A percentile compares a stretch with the other conserved stretches of the same genome.
phyloP scores from a whole-genome alignment of 75 land plant genomes.

The Pinus tabuliformis region DNA sequence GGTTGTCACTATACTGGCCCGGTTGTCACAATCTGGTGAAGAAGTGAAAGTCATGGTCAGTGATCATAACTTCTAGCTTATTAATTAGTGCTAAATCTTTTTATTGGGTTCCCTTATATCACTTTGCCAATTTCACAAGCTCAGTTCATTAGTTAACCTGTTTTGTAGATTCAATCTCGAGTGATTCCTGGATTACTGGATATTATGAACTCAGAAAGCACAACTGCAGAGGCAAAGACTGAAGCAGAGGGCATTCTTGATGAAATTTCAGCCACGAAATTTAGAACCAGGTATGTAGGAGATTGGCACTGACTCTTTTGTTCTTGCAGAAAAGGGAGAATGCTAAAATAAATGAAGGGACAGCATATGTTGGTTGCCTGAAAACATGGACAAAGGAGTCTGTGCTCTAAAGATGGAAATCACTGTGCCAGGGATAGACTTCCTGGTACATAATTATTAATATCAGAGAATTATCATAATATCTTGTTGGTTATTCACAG shows the following conservation, averaged over 20 bases:
- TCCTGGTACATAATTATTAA: too few species aligned
- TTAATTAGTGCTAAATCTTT: background rate
- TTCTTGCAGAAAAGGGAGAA: too few species aligned
- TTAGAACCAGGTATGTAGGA: slow-evolving; percentile 25
- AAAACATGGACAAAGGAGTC: background rate
- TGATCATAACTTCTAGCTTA: background rate
- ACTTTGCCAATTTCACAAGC: background rate
- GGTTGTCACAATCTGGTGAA: slow-evolving; percentile 61
- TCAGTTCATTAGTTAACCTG: background rate
- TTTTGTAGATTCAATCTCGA: slow-evolving; percentile 24
- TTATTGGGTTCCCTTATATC: background rate
- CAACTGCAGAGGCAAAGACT: slow-evolving; percentile 25
- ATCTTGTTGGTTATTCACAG: too few species aligned
- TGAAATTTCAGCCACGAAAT: slow-evolving; percentile 24
- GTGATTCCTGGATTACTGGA: slow-evolving; percentile 32
- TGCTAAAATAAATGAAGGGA: too few species aligned
- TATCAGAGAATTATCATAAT: too few species aligned
- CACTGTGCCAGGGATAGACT: too few species aligned
- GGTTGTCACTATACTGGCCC: slow-evolving; percentile 55
- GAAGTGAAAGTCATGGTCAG: slow-evolving; percentile 56
- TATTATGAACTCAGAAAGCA: slow-evolving; percentile 19
- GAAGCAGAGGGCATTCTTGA: slow-evolving; percentile 37
- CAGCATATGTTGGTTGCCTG: too few species aligned
- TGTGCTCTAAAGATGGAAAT: too few species aligned
- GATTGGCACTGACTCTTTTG: background rate